Percentiles rank a stretch among this genome's conserved stretches.
phyloP scores from a whole-genome alignment of 208 protist genomes.

The Tritrichomonas musculus region DNA sequence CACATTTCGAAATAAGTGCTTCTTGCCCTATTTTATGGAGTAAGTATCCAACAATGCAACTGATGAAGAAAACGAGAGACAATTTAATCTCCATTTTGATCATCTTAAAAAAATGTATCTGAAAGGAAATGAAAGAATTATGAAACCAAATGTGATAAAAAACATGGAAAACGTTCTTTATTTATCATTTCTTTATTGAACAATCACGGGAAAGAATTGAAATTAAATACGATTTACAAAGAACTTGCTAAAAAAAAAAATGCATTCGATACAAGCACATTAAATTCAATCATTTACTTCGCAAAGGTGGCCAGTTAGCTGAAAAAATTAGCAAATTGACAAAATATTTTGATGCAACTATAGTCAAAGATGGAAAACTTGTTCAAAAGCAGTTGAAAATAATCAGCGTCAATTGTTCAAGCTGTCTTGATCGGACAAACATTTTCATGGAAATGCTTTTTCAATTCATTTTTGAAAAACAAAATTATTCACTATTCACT shows the following conservation, averaged over 20 bases:
- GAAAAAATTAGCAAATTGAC: not conserved
- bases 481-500: too few relatives aligned
- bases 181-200: too few relatives aligned
- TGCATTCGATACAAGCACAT: not conserved
- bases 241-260: not conserved
- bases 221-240: not conserved
- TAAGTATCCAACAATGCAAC: not conserved
- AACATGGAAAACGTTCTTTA: too few relatives aligned
- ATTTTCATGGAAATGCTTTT: not conserved
- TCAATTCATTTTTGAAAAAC: not conserved
- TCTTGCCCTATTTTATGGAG: not conserved
- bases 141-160: too few relatives aligned
- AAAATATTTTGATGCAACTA: too few relatives aligned
- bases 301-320: not conserved
- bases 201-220: not conserved
- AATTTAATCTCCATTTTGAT: not conserved
- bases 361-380: not conserved
- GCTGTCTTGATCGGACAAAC: not conserved
- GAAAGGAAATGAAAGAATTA: not conserved
- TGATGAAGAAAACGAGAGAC: not conserved
- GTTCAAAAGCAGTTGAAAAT: not conserved
- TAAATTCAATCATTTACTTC: not conserved
- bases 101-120: not conserved
- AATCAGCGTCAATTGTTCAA: not conserved
- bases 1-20: not conserved